Evolutionary conservation across 2,329 filamentous ascomycete genomes (phyloP), one percentile per base, ranked within the genome.

Genomic region (Sphaerostilbella broomeana): DNA sequence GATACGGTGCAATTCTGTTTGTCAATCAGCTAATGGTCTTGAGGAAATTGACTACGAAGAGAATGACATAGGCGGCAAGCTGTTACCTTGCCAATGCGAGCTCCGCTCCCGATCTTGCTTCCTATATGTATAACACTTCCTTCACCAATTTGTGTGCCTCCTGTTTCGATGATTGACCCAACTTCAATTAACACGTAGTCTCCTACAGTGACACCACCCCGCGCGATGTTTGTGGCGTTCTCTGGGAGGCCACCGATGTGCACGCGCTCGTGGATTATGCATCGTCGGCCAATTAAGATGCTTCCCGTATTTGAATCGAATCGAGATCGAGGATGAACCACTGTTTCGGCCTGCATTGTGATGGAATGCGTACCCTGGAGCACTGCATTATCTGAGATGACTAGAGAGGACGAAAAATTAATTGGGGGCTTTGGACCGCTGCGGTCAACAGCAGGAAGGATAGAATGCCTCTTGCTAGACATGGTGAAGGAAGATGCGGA

Each of bases 311-410:
- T 79, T 7, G 90, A 83, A 53, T 88, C 84, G 41, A 95, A 74
- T 46, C 81, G 79, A 12, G 81, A 77, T 34, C 89, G 85, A 1
- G 92, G 89, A 54, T 97, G 90, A n/a, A 98, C 65, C 6, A 95
- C 76, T 4, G 79, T 81, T 54, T 87, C 81, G 17, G 84, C 73
- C 41, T 81, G 81, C 47, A 97, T 79, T 30, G 78, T 81, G 47
- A 98, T 86, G 2, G 79, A 81, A 57, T 94, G 75, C 3, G 75
- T 79, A 47, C 92, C 92, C 13, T 69, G 77, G 13, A 84, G 64
- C 13, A 75, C 64, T 9, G 79, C 77, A 43, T 73, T 73, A 48
- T 82, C 78, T 54, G 78, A 73, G 43, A 84, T 79, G 20, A 69
- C 70, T 41, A 81, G 63, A 13, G 70, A 70, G 0, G 74, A 73